Percentiles rank a stretch among this genome's conserved stretches.
These are phyloP conservation scores for Bipolaris zeicola DNA, from an alignment of 2,329 filamentous ascomycete species.

Conservation along the genomic window DNA sequence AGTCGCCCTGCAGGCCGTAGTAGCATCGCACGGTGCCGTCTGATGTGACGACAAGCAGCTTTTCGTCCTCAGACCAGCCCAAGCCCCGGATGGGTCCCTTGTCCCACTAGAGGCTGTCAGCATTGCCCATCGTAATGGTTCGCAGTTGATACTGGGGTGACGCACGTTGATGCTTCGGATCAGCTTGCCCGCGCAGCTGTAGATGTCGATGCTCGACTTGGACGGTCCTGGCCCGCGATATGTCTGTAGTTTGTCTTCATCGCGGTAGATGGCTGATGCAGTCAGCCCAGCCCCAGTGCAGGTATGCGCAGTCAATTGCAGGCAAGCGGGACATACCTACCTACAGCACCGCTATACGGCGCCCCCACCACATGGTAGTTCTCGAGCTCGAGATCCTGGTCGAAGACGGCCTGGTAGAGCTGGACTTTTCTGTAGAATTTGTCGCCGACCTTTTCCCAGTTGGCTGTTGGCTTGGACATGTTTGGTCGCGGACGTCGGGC, in stretches of 20 bases:
- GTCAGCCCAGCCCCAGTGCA: slow-evolving; percentile 32
- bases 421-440: slow-evolving; percentile 94
- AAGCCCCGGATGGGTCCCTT: slow-evolving; percentile 84
- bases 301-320: slow-evolving; percentile 6
- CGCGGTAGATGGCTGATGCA: slow-evolving; percentile 78
- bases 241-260: slow-evolving; percentile 81
- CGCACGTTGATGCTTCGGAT: slow-evolving; percentile 74
- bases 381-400: slow-evolving; percentile 90
- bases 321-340: slow-evolving; percentile 57
- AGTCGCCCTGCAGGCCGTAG: slow-evolving; percentile 90
- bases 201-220: slow-evolving; percentile 90
- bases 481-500: slow-evolving; percentile 19
- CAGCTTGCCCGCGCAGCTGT: slow-evolving; percentile 88
- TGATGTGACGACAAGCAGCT: slow-evolving; percentile 82
- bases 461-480: slow-evolving; percentile 71
- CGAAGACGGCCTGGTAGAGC: slow-evolving; percentile 91
- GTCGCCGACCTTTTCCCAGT: slow-evolving; percentile 93
- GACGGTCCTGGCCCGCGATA: slow-evolving; percentile 73
- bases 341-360: slow-evolving; percentile 90
- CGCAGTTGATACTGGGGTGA: background rate
- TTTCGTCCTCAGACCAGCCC: slow-evolving; percentile 96
- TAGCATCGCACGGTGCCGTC: slow-evolving; percentile 92
- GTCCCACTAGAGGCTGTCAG: slow-evolving; percentile 69
- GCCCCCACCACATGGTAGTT: slow-evolving; percentile 92
- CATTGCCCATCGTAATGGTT: slow-evolving; percentile 1